These are phyloP conservation scores for Ustilago hordei DNA, from an alignment of 1,284 basidiomycete genomes.

Conservation along the genomic window DNA sequence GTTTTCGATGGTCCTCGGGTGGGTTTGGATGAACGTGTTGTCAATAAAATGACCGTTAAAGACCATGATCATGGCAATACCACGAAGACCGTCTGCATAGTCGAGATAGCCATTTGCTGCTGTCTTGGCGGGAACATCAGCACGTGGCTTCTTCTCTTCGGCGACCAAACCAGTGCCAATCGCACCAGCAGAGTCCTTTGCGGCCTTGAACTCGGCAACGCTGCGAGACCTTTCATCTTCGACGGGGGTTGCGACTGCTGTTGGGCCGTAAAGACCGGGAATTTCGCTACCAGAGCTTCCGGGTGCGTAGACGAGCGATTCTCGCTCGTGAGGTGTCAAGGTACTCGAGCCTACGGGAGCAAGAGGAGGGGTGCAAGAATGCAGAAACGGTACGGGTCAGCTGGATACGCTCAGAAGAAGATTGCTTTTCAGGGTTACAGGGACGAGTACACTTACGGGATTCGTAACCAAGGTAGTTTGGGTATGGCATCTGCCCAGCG, in stretches of 20 bases:
- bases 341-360: constrained; percentile 27
- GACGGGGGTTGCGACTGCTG: constrained; percentile 14
- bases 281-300: constrained; percentile 14
- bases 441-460: constrained; percentile 25
- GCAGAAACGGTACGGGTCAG: neutral
- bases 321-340: constrained; percentile 22
- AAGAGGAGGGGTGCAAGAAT: neutral
- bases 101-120: constrained; percentile 59
- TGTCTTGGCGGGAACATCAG: constrained; percentile 35
- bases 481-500: constrained; percentile 26
- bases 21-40: constrained; percentile 68
- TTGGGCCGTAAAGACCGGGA: constrained; percentile 24
- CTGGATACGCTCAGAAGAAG: neutral
- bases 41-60: constrained; percentile 70
- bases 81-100: constrained; percentile 71
- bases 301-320: constrained; percentile 20
- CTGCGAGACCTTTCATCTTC: constrained; percentile 24
- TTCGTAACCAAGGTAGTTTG: constrained; percentile 24
- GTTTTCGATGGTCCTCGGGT: constrained; percentile 67
- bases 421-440: neutral
- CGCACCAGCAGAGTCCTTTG: constrained; percentile 45
- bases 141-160: constrained; percentile 32
- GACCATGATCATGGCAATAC: constrained; percentile 70
- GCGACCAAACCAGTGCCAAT: constrained; percentile 27
- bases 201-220: constrained; percentile 37